Conservation (phyloP, 306 rosid species). For the Sicyos baderoa region DNA sequence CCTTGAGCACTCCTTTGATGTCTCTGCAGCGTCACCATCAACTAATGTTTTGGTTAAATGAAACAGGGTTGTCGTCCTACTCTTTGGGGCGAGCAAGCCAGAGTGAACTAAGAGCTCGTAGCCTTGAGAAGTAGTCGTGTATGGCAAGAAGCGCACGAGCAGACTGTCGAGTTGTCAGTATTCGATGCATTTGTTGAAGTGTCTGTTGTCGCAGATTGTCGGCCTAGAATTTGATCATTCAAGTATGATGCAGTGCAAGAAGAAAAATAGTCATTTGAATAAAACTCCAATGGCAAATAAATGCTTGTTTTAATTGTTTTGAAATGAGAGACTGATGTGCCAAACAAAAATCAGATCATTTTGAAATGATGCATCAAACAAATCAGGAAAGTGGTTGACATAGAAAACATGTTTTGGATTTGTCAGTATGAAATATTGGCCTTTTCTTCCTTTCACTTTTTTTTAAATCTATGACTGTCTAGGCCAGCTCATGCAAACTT, state of each 20-base stretch:
- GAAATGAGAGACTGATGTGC: neutral
- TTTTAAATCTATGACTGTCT: too few relatives aligned
- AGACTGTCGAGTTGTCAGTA: constrained; percentile 87
- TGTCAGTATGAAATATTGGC: neutral
- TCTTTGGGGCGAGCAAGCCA: constrained; percentile 96
- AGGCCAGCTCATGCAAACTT: too few relatives aligned
- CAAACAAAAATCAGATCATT: neutral
- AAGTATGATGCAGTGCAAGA: neutral
- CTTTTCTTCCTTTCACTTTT: neutral
- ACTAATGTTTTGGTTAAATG: neutral
- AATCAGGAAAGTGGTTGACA: neutral
- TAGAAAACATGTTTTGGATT: neutral
- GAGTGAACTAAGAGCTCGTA: constrained; percentile 93
- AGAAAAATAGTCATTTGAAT: neutral
- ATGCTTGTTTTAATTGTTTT: too few relatives aligned
- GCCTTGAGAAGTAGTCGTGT: constrained; percentile 72
- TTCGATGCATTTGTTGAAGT: constrained; percentile 91
- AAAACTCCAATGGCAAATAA: neutral
- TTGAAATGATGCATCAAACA: neutral
- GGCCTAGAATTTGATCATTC: constrained; percentile 40
- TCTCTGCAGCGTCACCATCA: constrained; percentile 12
- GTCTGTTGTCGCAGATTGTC: constrained; percentile 96
- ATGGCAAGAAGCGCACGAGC: constrained; percentile 95
- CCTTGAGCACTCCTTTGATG: constrained; percentile 10
- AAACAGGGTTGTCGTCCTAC: neutral